phyloP scores from a whole-genome alignment of 345 rosid genomes.

The Turnera subulata region DNA sequence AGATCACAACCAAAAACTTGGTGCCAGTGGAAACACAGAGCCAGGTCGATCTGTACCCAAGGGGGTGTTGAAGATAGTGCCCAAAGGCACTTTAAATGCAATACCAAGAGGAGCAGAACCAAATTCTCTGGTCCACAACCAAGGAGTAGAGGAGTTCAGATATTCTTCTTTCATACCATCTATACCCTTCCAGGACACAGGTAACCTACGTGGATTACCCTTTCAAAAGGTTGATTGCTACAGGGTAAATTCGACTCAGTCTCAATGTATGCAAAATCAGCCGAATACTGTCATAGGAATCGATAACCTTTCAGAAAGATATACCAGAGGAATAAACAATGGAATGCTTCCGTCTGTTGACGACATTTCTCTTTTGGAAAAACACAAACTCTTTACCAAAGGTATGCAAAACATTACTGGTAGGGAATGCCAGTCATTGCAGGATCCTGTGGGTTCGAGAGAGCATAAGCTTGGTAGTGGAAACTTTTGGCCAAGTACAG shows the following conservation, averaged over 20 bases:
- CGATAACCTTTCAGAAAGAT: conserved; percentile 26
- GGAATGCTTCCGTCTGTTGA: conserved; percentile 21
- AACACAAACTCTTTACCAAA: conserved; percentile 17
- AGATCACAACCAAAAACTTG: conserved; percentile 24
- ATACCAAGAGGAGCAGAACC: conserved; percentile 26
- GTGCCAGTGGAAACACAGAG: conserved; percentile 16
- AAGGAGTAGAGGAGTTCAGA: conserved; percentile 22
- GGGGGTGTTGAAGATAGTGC: conserved; percentile 56
- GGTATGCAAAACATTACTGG: too few relatives aligned
- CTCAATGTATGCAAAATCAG: conserved; percentile 33
- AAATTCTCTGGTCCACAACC: conserved; percentile 17
- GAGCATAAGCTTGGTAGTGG: too few relatives aligned
- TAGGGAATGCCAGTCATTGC: too few relatives aligned
- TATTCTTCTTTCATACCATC: conserved; percentile 29
- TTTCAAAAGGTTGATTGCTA: conserved; percentile 24
- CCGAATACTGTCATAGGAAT: conserved; percentile 26
- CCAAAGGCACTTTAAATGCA: conserved; percentile 31
- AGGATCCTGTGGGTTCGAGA: too few relatives aligned
- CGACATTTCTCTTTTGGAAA: conserved; percentile 22
- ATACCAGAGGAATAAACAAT: conserved; percentile 21
- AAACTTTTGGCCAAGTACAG: too few relatives aligned
- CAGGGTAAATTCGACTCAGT: conserved; percentile 20
- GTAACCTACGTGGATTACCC: conserved; percentile 24
- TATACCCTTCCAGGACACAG: conserved; percentile 20
- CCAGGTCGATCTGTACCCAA: conserved; percentile 37